Evolutionary conservation across 164 flowering plant species (phyloP), one percentile per base, ranked within the genome.

Genomic region (Brasenia schreberi): DNA sequence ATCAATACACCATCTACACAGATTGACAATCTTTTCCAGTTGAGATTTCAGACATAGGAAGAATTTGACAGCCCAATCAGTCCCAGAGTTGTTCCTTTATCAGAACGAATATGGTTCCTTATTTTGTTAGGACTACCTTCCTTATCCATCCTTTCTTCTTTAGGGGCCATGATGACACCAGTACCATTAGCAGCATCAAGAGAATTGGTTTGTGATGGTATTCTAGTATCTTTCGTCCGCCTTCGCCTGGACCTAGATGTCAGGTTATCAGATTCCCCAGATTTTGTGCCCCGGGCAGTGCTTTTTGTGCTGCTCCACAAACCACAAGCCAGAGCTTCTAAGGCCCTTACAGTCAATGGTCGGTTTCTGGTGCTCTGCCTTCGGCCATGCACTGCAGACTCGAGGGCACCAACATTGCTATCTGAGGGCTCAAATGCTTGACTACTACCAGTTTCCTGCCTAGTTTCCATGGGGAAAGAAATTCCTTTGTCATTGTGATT

Each of bases 321-420:
- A 52, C 90, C 92, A 65, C 75, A 65, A 45, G 72, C 90, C 59
- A 88, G 72, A 71, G 94, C 87, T 74, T 86, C 97, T 76, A 90
- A 70, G 18, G 83, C 92, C 75, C 69, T 81, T 7, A 77, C 72
- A 7, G 90, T 84, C 68, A 76, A 71, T 42, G 92, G 89, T 58
- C 94, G 72, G 71, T 69, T 85, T 68, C 97, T 81, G 42, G 85
- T 88, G 75, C 97, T 83, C 59, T 80, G 87, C 75, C 96, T 79
- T 69, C 84, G 69, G 6, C 68, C 64, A 45, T 72, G 78, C 59
- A 42, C 19, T 33, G 19, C 61, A 43, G 76, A 74, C 45, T 71
- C 77, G 52, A 77, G 81, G 17, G 72, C 45, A 66, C 53, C 65
- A 68, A 49, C 62, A n/a, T 17, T 66, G 53, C 43, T 67, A 59